Evolutionary conservation across 2,329 filamentous ascomycete species (phyloP).

Genomic region (Niveomyces coronatus): DNA sequence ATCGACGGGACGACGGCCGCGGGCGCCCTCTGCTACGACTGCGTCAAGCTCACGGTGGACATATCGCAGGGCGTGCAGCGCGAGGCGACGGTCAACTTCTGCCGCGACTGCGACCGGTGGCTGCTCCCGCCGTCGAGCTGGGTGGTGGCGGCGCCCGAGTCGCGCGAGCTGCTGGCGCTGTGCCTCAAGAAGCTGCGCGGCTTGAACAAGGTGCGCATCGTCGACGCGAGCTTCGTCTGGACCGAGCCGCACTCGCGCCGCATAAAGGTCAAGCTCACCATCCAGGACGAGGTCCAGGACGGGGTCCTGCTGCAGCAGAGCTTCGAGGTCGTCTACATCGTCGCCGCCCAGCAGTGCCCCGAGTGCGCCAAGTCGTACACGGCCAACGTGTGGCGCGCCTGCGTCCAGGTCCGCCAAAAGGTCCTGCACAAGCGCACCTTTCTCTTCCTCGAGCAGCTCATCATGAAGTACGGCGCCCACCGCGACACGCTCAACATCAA

Average conservation of each 20-base stretch:
- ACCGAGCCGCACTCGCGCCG: constrained; percentile 92
- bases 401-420: constrained; percentile 92
- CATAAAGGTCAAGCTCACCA: constrained; percentile 89
- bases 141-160: constrained; percentile 78
- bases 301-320: constrained; percentile 73
- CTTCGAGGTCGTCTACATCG: constrained; percentile 88
- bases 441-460: constrained; percentile 75
- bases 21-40: constrained; percentile 90
- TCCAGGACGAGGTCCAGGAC: constrained; percentile 60
- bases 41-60: constrained; percentile 88
- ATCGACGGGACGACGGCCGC: constrained; percentile 84
- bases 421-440: constrained; percentile 83
- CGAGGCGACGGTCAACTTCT: constrained; percentile 83
- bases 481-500: constrained; percentile 96
- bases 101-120: constrained; percentile 91
- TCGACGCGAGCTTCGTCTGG: constrained; percentile 96
- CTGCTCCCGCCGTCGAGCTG: constrained; percentile 76
- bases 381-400: constrained; percentile 88
- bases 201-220: constrained; percentile 81
- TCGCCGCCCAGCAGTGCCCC: constrained; percentile 85
- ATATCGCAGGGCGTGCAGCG: constrained; percentile 85
- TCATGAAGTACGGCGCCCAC: constrained; percentile 87
- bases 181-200: constrained; percentile 84
- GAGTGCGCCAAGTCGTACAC: constrained; percentile 96
- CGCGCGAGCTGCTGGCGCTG: constrained; percentile 81